A percentile compares a stretch with the other conserved stretches of the same genome.
Evolutionary conservation across 2,329 filamentous ascomycete genomes (phyloP).

Genomic region (Pseudogymnoascus sp.): DNA sequence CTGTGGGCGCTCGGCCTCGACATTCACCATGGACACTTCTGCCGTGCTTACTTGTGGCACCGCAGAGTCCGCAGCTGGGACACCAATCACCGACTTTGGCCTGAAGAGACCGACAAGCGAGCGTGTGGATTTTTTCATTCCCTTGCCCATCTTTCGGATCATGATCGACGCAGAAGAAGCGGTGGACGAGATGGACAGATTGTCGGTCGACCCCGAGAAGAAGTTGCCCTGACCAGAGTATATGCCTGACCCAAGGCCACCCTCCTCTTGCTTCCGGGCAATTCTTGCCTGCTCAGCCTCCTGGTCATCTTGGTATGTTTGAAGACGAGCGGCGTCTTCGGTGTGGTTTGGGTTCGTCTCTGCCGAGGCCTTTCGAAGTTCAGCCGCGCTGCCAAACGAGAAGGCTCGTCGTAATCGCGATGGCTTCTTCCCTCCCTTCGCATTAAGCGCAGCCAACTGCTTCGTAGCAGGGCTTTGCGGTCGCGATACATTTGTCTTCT

Average conservation of each 20-base stretch:
- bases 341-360: constrained; percentile 44
- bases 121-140: constrained; percentile 89
- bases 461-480: constrained; percentile 58
- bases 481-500: constrained; percentile 15
- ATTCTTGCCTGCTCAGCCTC: constrained; percentile 89
- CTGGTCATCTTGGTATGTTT: constrained; percentile 54
- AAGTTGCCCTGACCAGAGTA: constrained; percentile 79
- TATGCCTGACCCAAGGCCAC: constrained; percentile 85
- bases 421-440: constrained; percentile 71
- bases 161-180: constrained; percentile 86
- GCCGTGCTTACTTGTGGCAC: constrained; percentile 63
- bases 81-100: constrained; percentile 82
- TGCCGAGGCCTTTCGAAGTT: constrained; percentile 68
- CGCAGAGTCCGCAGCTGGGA: constrained; percentile 60
- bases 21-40: constrained; percentile 91
- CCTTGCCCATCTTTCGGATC: constrained; percentile 97
- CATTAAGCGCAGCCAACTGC: constrained; percentile 78
- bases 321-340: constrained; percentile 47
- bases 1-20: constrained; percentile 78
- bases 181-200: constrained; percentile 83
- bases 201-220: constrained; percentile 89
- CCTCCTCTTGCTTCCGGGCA: constrained; percentile 84
- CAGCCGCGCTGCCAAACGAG: constrained; percentile 91
- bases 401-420: constrained; percentile 83
- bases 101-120: constrained; percentile 91